Percentiles rank a stretch among this genome's conserved stretches.
Evolutionary conservation across 306 rosid species (phyloP).

Genomic region (Biancaea sappan): DNA sequence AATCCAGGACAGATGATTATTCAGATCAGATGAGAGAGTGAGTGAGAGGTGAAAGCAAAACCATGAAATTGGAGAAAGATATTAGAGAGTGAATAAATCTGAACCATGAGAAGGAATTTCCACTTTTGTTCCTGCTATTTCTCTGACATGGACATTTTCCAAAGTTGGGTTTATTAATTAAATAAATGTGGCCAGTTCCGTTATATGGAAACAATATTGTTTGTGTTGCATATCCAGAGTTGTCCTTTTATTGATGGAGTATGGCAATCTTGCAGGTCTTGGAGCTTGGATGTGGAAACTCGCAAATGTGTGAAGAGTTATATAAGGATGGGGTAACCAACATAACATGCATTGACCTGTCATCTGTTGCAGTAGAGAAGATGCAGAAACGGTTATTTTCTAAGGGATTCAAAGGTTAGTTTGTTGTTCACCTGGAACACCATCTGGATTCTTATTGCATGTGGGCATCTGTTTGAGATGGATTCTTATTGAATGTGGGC

Average conservation of each 20-base stretch:
- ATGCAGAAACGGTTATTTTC: conserved; percentile 64
- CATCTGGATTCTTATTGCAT: not conserved
- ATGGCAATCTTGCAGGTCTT: conserved; percentile 52
- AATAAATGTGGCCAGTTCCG: not conserved
- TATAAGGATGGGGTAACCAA: conserved; percentile 68
- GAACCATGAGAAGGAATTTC: not conserved
- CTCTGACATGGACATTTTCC: not conserved
- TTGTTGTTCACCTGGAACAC: conserved; percentile 4
- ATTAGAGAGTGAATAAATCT: not conserved
- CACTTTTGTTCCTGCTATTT: not conserved
- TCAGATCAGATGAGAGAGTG: not conserved
- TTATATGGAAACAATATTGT: not conserved
- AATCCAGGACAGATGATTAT: not conserved
- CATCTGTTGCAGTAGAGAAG: conserved; percentile 79
- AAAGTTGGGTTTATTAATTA: not conserved
- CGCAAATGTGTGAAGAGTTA: conserved; percentile 76
- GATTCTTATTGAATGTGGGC: no score
- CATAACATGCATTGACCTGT: conserved; percentile 88
- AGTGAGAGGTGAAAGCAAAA: not conserved
- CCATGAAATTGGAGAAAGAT: not conserved
- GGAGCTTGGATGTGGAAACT: conserved; percentile 96
- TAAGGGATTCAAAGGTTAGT: conserved; percentile 66
- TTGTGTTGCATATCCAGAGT: not conserved
- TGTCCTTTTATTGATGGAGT: conserved; percentile 22
- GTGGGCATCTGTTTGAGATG: conserved; percentile 5